phyloP scores from a whole-genome alignment of 805 yeast genomes.

The Yarrowia keelungensis region DNA sequence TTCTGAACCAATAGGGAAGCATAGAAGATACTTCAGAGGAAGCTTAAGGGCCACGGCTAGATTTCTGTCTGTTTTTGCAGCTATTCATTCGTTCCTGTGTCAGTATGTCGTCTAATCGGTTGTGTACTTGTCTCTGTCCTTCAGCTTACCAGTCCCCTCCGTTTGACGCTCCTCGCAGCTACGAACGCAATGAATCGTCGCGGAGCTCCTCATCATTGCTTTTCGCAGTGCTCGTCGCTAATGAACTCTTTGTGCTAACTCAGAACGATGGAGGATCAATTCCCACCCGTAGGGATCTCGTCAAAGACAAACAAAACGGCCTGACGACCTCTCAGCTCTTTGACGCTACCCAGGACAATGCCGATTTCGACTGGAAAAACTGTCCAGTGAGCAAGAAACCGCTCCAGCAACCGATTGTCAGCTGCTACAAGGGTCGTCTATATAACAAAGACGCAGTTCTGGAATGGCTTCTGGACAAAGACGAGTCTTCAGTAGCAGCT shows the following conservation, averaged over 20 bases:
- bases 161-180: neutral
- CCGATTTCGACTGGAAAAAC: slow-evolving; percentile 52
- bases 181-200: neutral
- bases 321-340: slow-evolving; percentile 44
- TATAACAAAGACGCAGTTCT: slow-evolving; percentile 67
- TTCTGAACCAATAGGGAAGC: too few relatives aligned
- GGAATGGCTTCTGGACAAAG: slow-evolving; percentile 57
- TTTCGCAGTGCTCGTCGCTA: neutral
- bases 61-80: too few relatives aligned
- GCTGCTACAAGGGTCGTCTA: slow-evolving; percentile 69
- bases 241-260: neutral
- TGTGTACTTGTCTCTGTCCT: too few relatives aligned
- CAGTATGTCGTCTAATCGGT: too few relatives aligned
- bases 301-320: slow-evolving; percentile 44
- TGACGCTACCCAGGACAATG: slow-evolving; percentile 44
- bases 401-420: slow-evolving; percentile 60
- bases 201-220: neutral
- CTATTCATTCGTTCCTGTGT: too few relatives aligned
- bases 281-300: slow-evolving; percentile 63
- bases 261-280: slow-evolving; percentile 72
- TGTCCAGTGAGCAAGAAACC: slow-evolving; percentile 57
- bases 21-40: too few relatives aligned
- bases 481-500: slow-evolving; percentile 46
- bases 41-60: too few relatives aligned
- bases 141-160: too few relatives aligned